Conservation (phyloP, 2,329 filamentous ascomycete species). For the Chlorencoelia australis region DNA sequence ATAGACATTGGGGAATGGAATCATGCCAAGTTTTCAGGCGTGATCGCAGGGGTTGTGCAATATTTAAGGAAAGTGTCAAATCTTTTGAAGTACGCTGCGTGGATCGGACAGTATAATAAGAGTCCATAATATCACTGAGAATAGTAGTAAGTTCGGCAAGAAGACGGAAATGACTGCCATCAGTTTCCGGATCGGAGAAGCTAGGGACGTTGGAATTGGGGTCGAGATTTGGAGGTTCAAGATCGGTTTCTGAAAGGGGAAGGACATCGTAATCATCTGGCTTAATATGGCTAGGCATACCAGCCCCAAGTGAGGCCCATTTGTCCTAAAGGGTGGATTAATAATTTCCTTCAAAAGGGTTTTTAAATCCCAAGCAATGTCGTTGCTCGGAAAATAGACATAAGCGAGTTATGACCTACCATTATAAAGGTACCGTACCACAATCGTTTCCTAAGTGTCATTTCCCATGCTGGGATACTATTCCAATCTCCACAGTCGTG, state of each 20-base stretch:
- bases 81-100: slow-evolving; percentile 23
- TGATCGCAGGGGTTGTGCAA: slow-evolving; percentile 21
- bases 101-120: slow-evolving; percentile 25
- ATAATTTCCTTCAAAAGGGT: too few species aligned
- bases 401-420: too few species aligned
- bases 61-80: slow-evolving; percentile 23
- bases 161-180: slow-evolving; percentile 22
- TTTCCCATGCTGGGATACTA: slow-evolving; percentile 26
- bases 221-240: slow-evolving; percentile 16
- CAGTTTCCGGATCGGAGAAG: slow-evolving; percentile 17
- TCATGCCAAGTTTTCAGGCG: slow-evolving; percentile 27
- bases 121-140: slow-evolving; percentile 26
- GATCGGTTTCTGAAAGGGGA: slow-evolving; percentile 18
- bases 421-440: slow-evolving; percentile 27
- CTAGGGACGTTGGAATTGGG: slow-evolving; percentile 9
- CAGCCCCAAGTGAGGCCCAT: slow-evolving; percentile 27
- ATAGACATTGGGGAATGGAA: slow-evolving; percentile 20
- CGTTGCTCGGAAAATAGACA: too few species aligned
- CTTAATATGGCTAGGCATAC: slow-evolving; percentile 27
- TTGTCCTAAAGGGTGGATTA: too few species aligned
- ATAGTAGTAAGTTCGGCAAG: slow-evolving; percentile 26
- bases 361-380: too few species aligned
- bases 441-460: slow-evolving; percentile 24
- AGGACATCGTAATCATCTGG: slow-evolving; percentile 26
- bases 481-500: slow-evolving; percentile 26